Percentiles rank a stretch among this genome's conserved stretches.
Evolutionary conservation across 805 yeast genomes (phyloP).

Genomic region (Lipomyces mesembrius): DNA sequence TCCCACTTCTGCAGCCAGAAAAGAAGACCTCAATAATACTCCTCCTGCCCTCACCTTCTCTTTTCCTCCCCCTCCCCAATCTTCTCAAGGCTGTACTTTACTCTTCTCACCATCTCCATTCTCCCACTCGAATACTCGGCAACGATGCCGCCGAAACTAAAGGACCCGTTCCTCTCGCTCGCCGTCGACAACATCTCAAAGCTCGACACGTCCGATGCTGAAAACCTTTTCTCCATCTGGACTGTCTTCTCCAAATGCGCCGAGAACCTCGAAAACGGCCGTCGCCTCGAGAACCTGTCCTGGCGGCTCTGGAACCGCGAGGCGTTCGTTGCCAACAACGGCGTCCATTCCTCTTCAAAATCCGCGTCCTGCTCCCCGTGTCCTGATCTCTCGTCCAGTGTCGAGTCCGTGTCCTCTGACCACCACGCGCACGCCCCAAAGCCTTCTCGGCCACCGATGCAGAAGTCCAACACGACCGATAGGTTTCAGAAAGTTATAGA

Average conservation of each 20-base stretch:
- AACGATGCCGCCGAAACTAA: slow-evolving; percentile 22
- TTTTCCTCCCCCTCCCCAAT: not conserved
- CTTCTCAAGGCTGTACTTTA: not conserved
- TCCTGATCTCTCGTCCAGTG: slow-evolving; percentile 25
- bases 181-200: slow-evolving; percentile 34
- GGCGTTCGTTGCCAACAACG: slow-evolving; percentile 11
- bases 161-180: slow-evolving; percentile 37
- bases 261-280: slow-evolving; percentile 46
- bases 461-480: slow-evolving; percentile 32
- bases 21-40: not conserved
- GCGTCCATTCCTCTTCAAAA: not conserved
- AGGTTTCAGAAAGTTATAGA: slow-evolving; percentile 40
- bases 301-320: slow-evolving; percentile 48
- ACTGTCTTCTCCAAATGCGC: slow-evolving; percentile 47
- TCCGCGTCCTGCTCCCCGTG: slow-evolving; percentile 7
- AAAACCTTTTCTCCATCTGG: slow-evolving; percentile 43
- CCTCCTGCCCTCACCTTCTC: not conserved
- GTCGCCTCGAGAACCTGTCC: slow-evolving; percentile 48
- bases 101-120: not conserved
- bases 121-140: slow-evolving; percentile 1
- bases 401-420: slow-evolving; percentile 21
- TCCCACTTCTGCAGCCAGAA: no score
- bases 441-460: not conserved
- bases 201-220: slow-evolving; percentile 42
- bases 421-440: not conserved